Percentiles rank a stretch among this genome's conserved stretches.
Conservation (phyloP, 345 rosid genomes). For the Gossypium turneri region DNA sequence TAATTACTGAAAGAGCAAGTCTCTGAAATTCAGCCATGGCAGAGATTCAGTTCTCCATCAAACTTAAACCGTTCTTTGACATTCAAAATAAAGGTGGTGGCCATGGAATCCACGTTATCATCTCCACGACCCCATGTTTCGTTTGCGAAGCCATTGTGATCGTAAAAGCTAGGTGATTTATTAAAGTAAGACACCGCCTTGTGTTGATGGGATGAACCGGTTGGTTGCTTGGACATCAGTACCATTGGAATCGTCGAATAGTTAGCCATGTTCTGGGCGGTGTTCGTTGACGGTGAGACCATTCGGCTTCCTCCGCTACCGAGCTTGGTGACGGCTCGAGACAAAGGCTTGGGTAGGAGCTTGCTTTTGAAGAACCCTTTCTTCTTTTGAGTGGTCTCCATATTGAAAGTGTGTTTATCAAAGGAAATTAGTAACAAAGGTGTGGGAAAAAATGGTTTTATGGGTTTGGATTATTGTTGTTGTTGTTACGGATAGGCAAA, state of each 20-base stretch:
- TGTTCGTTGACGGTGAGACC: constrained; percentile 4
- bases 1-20: no score
- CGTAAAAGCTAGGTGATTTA: neutral
- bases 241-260: neutral
- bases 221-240: constrained; percentile 3
- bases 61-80: constrained; percentile 38
- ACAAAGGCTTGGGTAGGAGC: constrained; percentile 19
- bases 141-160: neutral
- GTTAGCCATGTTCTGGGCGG: neutral
- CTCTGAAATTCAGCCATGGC: no score
- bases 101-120: constrained; percentile 40
- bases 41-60: constrained; percentile 7
- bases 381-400: constrained; percentile 26
- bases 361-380: constrained; percentile 25
- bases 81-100: constrained; percentile 31
- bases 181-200: neutral
- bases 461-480: no score
- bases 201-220: neutral
- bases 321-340: neutral
- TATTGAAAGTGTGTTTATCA: neutral
- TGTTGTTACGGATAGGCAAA: no score
- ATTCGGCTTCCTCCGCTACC: neutral
- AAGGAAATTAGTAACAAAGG: no score
- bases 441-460: no score
- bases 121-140: constrained; percentile 17